Evolutionary conservation across 2,329 filamentous ascomycete genomes (phyloP).

Genomic region (Aureobasidium sp.): DNA sequence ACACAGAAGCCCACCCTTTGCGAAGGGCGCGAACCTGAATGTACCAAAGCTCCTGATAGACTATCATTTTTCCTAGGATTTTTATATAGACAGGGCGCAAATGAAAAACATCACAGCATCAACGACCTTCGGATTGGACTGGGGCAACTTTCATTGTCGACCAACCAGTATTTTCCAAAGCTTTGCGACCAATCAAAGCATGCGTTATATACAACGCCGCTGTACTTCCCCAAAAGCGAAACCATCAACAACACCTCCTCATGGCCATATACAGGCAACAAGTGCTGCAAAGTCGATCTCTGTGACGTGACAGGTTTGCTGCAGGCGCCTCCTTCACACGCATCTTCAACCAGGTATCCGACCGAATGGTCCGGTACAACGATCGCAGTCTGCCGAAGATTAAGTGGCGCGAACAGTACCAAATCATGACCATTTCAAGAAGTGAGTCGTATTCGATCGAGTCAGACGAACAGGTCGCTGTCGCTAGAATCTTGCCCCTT

Average conservation of each 20-base stretch:
- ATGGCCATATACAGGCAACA: conserved; percentile 3
- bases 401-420: background rate
- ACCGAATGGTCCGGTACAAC: background rate
- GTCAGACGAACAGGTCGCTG: conserved; percentile 1
- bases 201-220: background rate
- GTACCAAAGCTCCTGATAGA: background rate
- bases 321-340: background rate
- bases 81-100: background rate
- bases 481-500: too few species aligned
- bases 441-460: too few species aligned
- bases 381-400: background rate
- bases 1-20: conserved; percentile 16
- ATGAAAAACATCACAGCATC: background rate
- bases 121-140: background rate
- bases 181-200: background rate
- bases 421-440: too few species aligned
- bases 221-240: background rate
- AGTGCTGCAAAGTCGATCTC: background rate
- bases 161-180: background rate
- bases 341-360: background rate
- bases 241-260: background rate
- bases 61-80: background rate
- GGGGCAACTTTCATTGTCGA: background rate
- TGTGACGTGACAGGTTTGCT: background rate
- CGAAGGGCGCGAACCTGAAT: conserved; percentile 6